Base-by-base conservation (phyloP, 805 yeast genomes). In the Wickerhamiella australiensis region DNA sequence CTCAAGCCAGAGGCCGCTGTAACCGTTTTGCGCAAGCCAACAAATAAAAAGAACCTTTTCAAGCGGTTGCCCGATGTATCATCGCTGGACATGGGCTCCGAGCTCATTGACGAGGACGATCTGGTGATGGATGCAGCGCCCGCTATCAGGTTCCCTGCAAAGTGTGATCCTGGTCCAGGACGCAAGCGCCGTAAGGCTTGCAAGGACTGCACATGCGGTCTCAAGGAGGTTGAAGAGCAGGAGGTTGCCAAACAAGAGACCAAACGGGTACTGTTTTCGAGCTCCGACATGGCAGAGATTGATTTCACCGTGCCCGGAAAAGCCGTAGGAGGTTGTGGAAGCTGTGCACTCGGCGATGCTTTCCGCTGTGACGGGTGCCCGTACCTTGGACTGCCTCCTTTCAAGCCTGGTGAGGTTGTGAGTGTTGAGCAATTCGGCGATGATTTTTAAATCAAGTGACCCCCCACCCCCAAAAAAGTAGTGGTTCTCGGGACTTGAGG, bases 351-450 rank as follows among this genome's bases (percentile, higher is more conserved):
- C 46, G 99, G 99, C 41, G 99, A 92, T 65, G 98, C 98, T 0
- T 92, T 92, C 69, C 74, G 99, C 61, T 92, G 99, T 65, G 95
- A 88, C 57, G 96, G 97, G 2, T 92, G 99, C 68, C 99, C 99
- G 36, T 92, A 81, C 67, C 70, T 92, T 57, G 99, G 99, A 0
- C 71, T 92, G 42, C 99, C 99, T 13, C 96, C 99, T 3, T 92
- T 92, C 75, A 87, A 87, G 67, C 98, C 97, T 1, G 99, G 99
- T 47, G 94, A 92, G 68, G 80, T 80, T 9, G 79, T 92, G 49
- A 79, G 82, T 27, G 68, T 90, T 54, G 86, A 76, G 59, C 75
- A 51, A 42, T 56, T 58, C 33, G 62, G 61, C 36, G 62, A 59
- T 51, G 62, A 60, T 42, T 53, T 59, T 20, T 59, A 38, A 25